Evolutionary conservation across 2,329 filamentous ascomycete species (phyloP).

Genomic region (Lithohypha guttulata): DNA sequence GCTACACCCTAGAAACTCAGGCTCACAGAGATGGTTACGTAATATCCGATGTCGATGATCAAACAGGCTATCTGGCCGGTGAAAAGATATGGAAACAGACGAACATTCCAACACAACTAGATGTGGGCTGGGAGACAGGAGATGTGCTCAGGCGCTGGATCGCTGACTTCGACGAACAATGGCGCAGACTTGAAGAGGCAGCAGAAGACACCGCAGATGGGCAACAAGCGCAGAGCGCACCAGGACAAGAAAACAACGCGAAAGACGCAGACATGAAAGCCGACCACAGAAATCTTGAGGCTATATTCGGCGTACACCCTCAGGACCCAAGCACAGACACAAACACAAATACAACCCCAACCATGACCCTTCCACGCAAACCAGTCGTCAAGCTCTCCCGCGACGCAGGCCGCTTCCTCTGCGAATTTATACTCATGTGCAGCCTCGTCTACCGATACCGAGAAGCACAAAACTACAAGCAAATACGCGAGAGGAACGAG

Average conservation of each 20-base stretch:
- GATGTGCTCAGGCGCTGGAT: constrained; percentile 49
- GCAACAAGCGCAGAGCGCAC: background rate
- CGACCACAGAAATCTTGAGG: background rate
- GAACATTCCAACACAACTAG: constrained; percentile 41
- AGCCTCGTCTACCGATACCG: constrained; percentile 12
- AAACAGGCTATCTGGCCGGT: constrained; percentile 32
- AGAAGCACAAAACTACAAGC: no score
- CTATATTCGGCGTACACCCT: background rate
- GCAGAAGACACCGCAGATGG: background rate
- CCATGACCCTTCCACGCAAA: constrained; percentile 10
- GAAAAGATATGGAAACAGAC: constrained; percentile 44
- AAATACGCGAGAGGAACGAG: no score
- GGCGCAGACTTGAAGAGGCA: background rate
- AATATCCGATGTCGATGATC: constrained; percentile 57
- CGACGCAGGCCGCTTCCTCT: constrained; percentile 62
- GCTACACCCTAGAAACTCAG: constrained; percentile 61
- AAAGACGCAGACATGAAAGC: background rate
- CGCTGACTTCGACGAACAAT: constrained; percentile 3
- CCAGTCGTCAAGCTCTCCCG: constrained; percentile 48
- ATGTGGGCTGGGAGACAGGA: constrained; percentile 46
- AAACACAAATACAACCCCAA: constrained; percentile 2
- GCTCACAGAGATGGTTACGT: constrained; percentile 64
- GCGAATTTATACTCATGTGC: constrained; percentile 67
- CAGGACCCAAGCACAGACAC: background rate
- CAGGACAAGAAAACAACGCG: background rate